Percentiles rank a stretch among this genome's conserved stretches.
These are phyloP conservation scores for Diaporthe sp. DNA, from an alignment of 2,329 filamentous ascomycete species.

Conservation along the genomic window DNA sequence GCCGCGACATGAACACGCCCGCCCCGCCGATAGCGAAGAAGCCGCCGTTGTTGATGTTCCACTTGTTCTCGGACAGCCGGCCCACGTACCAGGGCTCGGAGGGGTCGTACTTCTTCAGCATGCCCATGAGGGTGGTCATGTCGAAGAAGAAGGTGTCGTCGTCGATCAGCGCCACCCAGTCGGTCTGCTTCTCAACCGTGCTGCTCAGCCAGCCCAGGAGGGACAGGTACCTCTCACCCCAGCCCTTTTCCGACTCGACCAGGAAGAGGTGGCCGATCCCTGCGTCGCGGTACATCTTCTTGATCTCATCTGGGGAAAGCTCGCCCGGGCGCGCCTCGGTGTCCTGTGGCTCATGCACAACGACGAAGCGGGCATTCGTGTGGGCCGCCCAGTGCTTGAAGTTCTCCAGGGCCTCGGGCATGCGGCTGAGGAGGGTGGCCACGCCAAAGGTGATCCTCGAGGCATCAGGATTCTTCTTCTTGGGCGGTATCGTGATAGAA, in stretches of 20 bases:
- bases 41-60: conserved; percentile 57
- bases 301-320: conserved; percentile 34
- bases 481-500: conserved; percentile 27
- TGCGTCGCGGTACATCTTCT: conserved; percentile 30
- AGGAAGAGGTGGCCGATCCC: conserved; percentile 35
- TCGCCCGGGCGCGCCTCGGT: conserved; percentile 37
- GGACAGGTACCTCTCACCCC: conserved; percentile 39
- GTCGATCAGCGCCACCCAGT: conserved; percentile 59
- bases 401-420: conserved; percentile 39
- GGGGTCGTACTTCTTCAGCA: conserved; percentile 55
- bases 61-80: conserved; percentile 56
- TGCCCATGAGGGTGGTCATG: conserved; percentile 53
- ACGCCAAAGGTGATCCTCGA: conserved; percentile 42
- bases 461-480: conserved; percentile 36
- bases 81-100: conserved; percentile 56
- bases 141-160: conserved; percentile 62
- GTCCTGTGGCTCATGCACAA: conserved; percentile 40
- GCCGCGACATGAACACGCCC: conserved; percentile 58
- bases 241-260: conserved; percentile 33
- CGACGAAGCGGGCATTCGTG: conserved; percentile 40
- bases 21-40: conserved; percentile 61
- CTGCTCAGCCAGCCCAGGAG: conserved; percentile 36
- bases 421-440: conserved; percentile 40
- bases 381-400: conserved; percentile 42
- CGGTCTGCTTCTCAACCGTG: conserved; percentile 45